Base-by-base conservation (phyloP, 768 basidiomycete species). In the Tulasnella sp. region DNA sequence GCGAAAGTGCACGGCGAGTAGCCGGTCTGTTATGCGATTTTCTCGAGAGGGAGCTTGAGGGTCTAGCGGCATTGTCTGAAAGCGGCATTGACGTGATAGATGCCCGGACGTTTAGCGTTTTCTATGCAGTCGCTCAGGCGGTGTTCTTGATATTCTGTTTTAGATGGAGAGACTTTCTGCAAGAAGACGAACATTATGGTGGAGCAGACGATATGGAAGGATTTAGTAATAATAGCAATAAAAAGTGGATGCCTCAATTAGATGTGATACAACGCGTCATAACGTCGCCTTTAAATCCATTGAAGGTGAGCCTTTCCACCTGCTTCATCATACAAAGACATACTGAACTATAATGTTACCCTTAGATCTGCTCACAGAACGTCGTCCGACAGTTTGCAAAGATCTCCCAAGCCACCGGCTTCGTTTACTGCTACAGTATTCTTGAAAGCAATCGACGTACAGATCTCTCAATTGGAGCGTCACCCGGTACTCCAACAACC, bases 141-240 rank as follows among this genome's bases (percentile, higher is more conserved):
- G 77, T 91, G 8, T 92, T 99, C 63, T 73, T 98, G 56, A 89
- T 99, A 56, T 99, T 99, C 65, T 98, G 95, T 65, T 99, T 98
- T 67, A 72, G 95, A 9, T 98, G 93, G 93, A 70, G 87, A 54
- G 95, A 98, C 57, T 67, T 98, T 31, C 63, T 61, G 4, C 55
- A 77, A 35, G 76, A 78, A 44, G 74, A 73, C 19, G 69, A 68
- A n/a, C 59, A 57, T 2, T 42, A 63, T 32, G 13, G 52, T 37
- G 54, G 57, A 35, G 44, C 58, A 44, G 72, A 76, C 12, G 74
- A 70, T 20, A 73, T 71, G 20, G 76, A 72, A 32, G 68, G 64
- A 19, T 53, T 63, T 20, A 61, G 58, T 24, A 56, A 54, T 48
- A 48, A 47, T 32, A 25, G 27, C 13, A 46, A 58, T 12, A 78